phyloP scores from a whole-genome alignment of 208 protist genomes.

The Trypanosoma platydactyli region DNA sequence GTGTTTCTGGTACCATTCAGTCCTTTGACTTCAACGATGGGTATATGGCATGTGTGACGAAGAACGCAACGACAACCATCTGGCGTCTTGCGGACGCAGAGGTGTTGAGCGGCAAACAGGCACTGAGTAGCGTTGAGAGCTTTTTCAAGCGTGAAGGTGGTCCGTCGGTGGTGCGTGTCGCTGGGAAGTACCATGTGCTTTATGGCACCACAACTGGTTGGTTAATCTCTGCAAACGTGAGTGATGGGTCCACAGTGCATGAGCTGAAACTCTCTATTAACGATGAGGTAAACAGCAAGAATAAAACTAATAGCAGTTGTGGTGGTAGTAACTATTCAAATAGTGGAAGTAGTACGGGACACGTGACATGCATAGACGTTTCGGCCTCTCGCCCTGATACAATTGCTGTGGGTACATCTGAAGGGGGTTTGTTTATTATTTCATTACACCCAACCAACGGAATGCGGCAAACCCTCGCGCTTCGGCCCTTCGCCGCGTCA shows the following conservation, averaged over 20 bases:
- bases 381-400: constrained; percentile 59
- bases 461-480: constrained; percentile 41
- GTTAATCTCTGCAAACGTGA: constrained; percentile 78
- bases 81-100: constrained; percentile 62
- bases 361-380: constrained; percentile 65
- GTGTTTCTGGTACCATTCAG: constrained; percentile 41
- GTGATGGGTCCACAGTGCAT: constrained; percentile 35
- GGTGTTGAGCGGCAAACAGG: constrained; percentile 45
- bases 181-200: constrained; percentile 77
- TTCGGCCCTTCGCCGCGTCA: constrained; percentile 60
- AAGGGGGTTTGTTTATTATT: constrained; percentile 62
- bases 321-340: background rate
- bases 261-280: constrained; percentile 17
- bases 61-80: constrained; percentile 42
- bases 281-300: background rate
- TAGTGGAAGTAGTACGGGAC: constrained; percentile 31
- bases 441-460: constrained; percentile 71
- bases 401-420: constrained; percentile 74
- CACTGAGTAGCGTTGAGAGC: constrained; percentile 30
- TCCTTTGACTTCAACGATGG: constrained; percentile 87
- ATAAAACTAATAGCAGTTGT: background rate
- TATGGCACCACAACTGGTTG: constrained; percentile 74
- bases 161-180: constrained; percentile 69
- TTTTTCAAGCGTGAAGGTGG: constrained; percentile 66
- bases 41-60: constrained; percentile 65